Conservation (phyloP, 1,139 yeast genomes). For the Geotrichum citri-aurantii region DNA sequence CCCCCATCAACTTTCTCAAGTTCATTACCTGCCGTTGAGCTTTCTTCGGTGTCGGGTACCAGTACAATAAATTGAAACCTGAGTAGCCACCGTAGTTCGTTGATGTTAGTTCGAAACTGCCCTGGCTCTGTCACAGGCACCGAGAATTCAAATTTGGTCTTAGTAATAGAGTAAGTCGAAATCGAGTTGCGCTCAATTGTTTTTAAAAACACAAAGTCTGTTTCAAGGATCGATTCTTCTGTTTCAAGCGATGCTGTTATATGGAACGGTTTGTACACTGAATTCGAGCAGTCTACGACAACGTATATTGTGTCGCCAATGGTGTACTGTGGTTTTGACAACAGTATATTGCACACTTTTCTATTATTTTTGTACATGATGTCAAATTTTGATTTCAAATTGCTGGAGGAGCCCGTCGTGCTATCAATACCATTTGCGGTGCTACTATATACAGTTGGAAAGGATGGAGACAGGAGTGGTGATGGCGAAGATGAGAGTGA, state of each 20-base stretch:
- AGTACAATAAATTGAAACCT: not conserved
- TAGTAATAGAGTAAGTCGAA: not conserved
- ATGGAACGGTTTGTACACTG: not conserved
- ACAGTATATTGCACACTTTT: not conserved
- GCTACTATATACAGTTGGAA: not conserved
- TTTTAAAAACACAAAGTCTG: not conserved
- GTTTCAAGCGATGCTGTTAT: constrained; percentile 2
- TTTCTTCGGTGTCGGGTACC: not conserved
- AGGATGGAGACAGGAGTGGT: not conserved
- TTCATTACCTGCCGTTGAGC: not conserved
- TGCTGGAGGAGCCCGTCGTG: not conserved
- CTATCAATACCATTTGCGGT: not conserved
- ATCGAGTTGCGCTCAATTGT: not conserved
- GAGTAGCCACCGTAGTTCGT: not conserved
- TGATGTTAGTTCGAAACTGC: not conserved
- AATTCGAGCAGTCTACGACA: not conserved
- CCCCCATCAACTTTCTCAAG: not conserved
- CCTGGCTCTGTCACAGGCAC: constrained; percentile 3
- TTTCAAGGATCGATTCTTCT: not conserved
- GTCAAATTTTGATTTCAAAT: not conserved
- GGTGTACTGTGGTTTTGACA: constrained; percentile 1
- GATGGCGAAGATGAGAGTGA: not conserved
- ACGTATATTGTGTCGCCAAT: constrained; percentile 3
- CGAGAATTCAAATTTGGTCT: not conserved
- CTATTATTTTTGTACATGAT: not conserved